phyloP scores from a whole-genome alignment of 2,329 filamentous ascomycete genomes.

The Trichoderma atrobrunneum region DNA sequence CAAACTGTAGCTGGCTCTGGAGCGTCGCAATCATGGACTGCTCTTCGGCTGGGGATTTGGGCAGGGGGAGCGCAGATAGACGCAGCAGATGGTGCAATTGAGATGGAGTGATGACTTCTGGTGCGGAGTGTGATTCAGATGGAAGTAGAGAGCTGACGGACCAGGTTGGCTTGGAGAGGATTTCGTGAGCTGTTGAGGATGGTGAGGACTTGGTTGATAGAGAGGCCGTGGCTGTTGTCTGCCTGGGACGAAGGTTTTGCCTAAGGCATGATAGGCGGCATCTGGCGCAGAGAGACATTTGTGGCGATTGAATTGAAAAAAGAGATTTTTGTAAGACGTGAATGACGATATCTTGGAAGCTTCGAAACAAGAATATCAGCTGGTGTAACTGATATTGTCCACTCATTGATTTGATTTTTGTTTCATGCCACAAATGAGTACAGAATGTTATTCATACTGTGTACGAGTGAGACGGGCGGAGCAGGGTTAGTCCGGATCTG shows the following conservation, averaged over 20 bases:
- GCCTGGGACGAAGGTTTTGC: conserved; percentile 21
- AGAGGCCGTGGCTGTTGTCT: conserved; percentile 20
- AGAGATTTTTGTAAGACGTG: not conserved
- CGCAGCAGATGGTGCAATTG: conserved; percentile 82
- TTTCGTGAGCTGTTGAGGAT: conserved; percentile 33
- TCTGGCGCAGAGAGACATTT: conserved; percentile 33
- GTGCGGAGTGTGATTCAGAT: conserved; percentile 27
- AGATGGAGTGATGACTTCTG: conserved; percentile 55
- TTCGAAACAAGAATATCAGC: not conserved
- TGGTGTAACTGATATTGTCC: not conserved
- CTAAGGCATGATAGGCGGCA: conserved; percentile 31
- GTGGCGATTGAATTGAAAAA: not conserved
- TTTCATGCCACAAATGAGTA: not conserved
- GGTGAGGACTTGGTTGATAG: conserved; percentile 21
- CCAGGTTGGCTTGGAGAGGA: conserved; percentile 74
- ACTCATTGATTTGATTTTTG: not conserved
- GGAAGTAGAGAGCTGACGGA: conserved; percentile 71
- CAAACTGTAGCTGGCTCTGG: conserved; percentile 81
- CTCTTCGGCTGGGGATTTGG: conserved; percentile 62
- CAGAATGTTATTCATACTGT: not conserved
- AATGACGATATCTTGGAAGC: not conserved
- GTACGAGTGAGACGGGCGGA: not conserved
- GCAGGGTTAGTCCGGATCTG: conserved; percentile 3
- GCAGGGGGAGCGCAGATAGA: conserved; percentile 80
- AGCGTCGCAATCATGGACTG: conserved; percentile 69